A percentile compares a stretch with the other conserved stretches of the same genome.
Conservation (phyloP, 1,139 yeast genomes). For the Hansenula lynferdii region DNA sequence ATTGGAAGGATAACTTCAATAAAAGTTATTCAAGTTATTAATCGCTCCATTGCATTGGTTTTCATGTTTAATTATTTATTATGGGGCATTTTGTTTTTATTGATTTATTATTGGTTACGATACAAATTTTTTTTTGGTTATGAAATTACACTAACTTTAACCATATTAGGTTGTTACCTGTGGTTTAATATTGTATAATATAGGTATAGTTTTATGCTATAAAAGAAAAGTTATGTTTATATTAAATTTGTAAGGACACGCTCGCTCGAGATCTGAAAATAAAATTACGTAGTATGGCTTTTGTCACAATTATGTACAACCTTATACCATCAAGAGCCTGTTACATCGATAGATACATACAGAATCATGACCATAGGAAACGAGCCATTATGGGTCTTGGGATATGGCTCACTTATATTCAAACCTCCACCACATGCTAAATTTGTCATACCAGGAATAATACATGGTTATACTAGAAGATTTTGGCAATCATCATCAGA, state of each 20-base stretch:
- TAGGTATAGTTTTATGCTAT: too few species aligned
- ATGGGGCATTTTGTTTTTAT: slow-evolving; percentile 15
- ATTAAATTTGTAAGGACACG: too few species aligned
- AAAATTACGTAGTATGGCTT: not conserved
- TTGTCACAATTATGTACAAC: not conserved
- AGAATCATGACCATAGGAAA: slow-evolving; percentile 20
- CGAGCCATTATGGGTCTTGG: slow-evolving; percentile 71
- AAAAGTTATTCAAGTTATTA: not conserved
- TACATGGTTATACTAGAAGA: slow-evolving; percentile 71
- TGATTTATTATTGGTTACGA: slow-evolving; percentile 9
- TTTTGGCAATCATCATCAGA: slow-evolving; percentile 93
- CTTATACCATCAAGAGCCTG: too few species aligned
- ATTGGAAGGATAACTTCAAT: not conserved
- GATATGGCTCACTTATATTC: slow-evolving; percentile 87
- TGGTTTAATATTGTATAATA: too few species aligned
- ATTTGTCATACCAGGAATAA: slow-evolving; percentile 64
- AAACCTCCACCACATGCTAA: slow-evolving; percentile 82
- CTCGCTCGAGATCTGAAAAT: too few species aligned
- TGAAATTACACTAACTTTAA: too few species aligned
- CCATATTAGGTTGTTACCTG: too few species aligned
- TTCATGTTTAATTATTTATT: slow-evolving; percentile 12
- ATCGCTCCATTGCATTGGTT: slow-evolving; percentile 9
- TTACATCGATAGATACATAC: too few species aligned
- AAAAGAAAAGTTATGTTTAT: too few species aligned
- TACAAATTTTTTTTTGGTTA: not conserved